Evolutionary conservation across 2,329 filamentous ascomycete species (phyloP), one percentile per base, ranked within the genome.

Genomic region (Fusarium brevicatenulatum): DNA sequence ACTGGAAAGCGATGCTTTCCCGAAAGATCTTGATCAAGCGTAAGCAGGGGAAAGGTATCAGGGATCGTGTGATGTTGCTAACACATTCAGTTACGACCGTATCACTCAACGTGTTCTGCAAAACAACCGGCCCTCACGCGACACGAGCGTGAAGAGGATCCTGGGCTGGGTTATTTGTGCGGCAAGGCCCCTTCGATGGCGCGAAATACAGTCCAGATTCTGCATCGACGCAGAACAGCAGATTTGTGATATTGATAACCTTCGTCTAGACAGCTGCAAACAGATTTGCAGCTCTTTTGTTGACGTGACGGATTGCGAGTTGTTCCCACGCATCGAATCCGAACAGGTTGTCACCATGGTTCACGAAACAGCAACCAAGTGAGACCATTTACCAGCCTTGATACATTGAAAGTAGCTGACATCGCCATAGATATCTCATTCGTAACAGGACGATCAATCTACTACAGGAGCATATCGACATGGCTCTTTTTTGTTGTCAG

Each of bases 261-360:
- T 19, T 0, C 47, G 62, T 0, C 16, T 1, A 8, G 43, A 66
- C 2, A 44, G 9, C 1, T 66, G 60, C 0, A 66, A 66, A 0
- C 1, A 1, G 0, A 39, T 66, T 2, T 64, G 60, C 9, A 42
- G 63, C 13, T 66, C 63, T 0, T 1, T 66, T 0, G 15, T 65
- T 0, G 52, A 66, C 8, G 4, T 43, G 0, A 23, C 13, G 0
- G 0, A 16, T 0, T 66, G 63, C 5, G 46, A 66, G 0, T 0
- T 56, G 0, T 66, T 63, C 1, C 21, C 9, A 0, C 19, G 0
- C 2, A 1, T 3, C 0, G 13, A 43, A 4, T 56, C 63, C 0
- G 63, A 66, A 0, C 37, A 57, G 6, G 0, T 10, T 0, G 0
- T 66, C 0, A 34, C 1, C 0, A 63, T 66, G 9, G 34, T 66